Conservation (phyloP, 164 flowering plant species). For the Magnolia sinica region DNA sequence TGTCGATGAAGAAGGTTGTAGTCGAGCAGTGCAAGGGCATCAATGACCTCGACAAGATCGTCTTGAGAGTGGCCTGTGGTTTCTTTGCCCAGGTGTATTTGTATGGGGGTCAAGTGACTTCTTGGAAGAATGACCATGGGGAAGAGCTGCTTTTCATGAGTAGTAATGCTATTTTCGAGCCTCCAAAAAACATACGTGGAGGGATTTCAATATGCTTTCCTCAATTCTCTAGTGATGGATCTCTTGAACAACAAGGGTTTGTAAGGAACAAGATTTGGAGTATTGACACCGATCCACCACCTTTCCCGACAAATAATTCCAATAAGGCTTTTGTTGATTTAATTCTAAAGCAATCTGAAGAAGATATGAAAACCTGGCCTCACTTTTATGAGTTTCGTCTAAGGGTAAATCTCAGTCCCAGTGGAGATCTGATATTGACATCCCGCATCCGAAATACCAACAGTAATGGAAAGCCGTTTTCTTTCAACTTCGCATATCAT, state of each 20-base stretch:
- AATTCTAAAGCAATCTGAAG: slow-evolving; percentile 73
- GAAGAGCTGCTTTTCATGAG: too few relatives aligned
- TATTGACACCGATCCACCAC: slow-evolving; percentile 20
- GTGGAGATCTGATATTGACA: slow-evolving; percentile 78
- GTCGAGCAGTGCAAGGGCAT: too few relatives aligned
- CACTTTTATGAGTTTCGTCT: slow-evolving; percentile 83
- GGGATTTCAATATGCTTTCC: slow-evolving; percentile 98
- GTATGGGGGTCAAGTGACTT: too few relatives aligned
- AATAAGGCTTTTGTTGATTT: slow-evolving; percentile 68
- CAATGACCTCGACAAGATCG: too few relatives aligned
- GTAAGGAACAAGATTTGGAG: too few relatives aligned
- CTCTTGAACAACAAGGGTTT: too few relatives aligned
- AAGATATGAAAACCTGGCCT: slow-evolving; percentile 82
- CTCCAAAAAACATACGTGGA: slow-evolving; percentile 90
- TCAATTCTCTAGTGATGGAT: slow-evolving; percentile 48
- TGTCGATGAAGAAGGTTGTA: too few relatives aligned
- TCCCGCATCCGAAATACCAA: slow-evolving; percentile 86
- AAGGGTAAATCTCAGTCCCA: slow-evolving; percentile 70
- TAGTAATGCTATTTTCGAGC: slow-evolving; percentile 42
- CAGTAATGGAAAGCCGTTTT: slow-evolving; percentile 68
- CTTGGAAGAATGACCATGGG: too few relatives aligned
- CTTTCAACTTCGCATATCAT: slow-evolving; percentile 71
- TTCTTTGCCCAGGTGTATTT: slow-evolving; percentile 11
- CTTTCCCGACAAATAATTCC: slow-evolving; percentile 48
- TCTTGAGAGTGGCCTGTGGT: too few relatives aligned